These are phyloP conservation scores for Blastobotrys americana DNA, from an alignment of 805 yeast species.

Conservation along the genomic window DNA sequence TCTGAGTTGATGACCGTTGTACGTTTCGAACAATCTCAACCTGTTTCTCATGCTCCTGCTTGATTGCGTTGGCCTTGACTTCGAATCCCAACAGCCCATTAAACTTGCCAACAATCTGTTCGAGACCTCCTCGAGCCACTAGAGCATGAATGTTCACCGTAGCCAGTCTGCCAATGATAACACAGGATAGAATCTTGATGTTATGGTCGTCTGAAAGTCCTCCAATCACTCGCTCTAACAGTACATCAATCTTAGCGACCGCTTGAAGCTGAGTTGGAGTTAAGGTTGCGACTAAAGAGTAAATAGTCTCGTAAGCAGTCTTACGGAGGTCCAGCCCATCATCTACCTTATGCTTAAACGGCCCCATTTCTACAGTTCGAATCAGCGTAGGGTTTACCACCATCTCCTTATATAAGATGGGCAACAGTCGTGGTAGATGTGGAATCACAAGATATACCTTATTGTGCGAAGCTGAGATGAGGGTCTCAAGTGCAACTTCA, in stretches of 20 bases:
- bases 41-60: slow-evolving; percentile 55
- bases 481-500: slow-evolving; percentile 50
- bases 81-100: slow-evolving; percentile 41
- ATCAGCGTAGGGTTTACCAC: slow-evolving; percentile 49
- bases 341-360: slow-evolving; percentile 75
- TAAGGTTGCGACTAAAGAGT: slow-evolving; percentile 39
- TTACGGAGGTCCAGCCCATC: slow-evolving; percentile 69
- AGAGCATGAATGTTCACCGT: slow-evolving; percentile 27
- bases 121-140: slow-evolving; percentile 14
- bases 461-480: slow-evolving; percentile 54
- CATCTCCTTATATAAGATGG: slow-evolving; percentile 48
- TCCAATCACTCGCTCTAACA: slow-evolving; percentile 39
- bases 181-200: slow-evolving; percentile 48
- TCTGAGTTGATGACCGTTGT: slow-evolving; percentile 30
- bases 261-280: slow-evolving; percentile 21
- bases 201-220: slow-evolving; percentile 54
- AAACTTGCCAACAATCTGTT: slow-evolving; percentile 32
- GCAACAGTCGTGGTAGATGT: slow-evolving; percentile 41
- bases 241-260: slow-evolving; percentile 26
- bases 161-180: slow-evolving; percentile 37
- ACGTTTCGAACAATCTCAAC: slow-evolving; percentile 38
- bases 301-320: slow-evolving; percentile 61
- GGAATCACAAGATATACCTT: slow-evolving; percentile 43
- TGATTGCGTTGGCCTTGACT: slow-evolving; percentile 54
- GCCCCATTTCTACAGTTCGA: slow-evolving; percentile 72